Evolutionary conservation across 345 rosid genomes (phyloP).

Genomic region (Hypericum perforatum): DNA sequence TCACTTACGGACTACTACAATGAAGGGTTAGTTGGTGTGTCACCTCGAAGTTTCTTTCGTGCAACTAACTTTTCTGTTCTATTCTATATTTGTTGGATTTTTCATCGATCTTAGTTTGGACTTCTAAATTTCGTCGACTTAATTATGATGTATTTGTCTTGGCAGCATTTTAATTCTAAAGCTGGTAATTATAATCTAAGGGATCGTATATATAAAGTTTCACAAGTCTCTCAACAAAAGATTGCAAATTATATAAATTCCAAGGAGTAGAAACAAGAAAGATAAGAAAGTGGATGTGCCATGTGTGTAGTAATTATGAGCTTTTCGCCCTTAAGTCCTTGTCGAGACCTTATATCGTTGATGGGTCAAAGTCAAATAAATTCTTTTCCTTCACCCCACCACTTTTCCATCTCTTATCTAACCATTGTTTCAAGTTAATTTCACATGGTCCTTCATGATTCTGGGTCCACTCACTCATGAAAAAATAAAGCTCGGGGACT

Average conservation of each 20-base stretch:
- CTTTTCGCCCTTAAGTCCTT: background rate
- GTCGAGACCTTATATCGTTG: background rate
- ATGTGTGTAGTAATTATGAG: slow-evolving; percentile 25
- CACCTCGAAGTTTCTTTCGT: background rate
- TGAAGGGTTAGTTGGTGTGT: slow-evolving; percentile 7
- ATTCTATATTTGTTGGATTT: too few relatives aligned
- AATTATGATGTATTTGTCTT: too few relatives aligned
- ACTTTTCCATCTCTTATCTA: background rate
- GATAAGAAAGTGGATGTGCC: slow-evolving; percentile 20
- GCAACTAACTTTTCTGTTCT: too few relatives aligned
- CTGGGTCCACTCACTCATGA: background rate
- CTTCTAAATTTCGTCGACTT: too few relatives aligned
- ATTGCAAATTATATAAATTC: slow-evolving; percentile 7
- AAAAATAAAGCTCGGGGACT: background rate
- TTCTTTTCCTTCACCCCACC: background rate
- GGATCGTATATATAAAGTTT: too few relatives aligned
- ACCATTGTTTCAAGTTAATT: slow-evolving; percentile 19
- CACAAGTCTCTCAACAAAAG: background rate
- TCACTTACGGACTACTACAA: background rate
- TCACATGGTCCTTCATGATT: slow-evolving; percentile 21
- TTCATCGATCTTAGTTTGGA: too few relatives aligned
- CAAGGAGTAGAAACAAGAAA: slow-evolving; percentile 22
- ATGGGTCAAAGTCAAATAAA: slow-evolving; percentile 16
- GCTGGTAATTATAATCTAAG: too few relatives aligned
- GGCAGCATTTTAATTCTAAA: too few relatives aligned